Evolutionary conservation across 306 rosid species (phyloP), one percentile per base, ranked within the genome.

Genomic region (Cucumis hystrix): DNA sequence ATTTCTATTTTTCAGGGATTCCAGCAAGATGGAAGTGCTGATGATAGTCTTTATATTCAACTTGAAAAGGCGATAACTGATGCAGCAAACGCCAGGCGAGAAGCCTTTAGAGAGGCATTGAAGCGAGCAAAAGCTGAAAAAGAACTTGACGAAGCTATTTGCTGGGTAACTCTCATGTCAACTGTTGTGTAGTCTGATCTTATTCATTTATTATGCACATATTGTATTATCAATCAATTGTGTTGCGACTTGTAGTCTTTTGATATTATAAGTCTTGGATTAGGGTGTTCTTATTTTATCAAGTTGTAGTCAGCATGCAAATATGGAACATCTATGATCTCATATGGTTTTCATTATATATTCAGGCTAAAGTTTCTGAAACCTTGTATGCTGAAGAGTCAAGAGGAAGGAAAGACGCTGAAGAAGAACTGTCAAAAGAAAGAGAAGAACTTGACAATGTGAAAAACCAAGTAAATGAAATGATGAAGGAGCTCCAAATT

Each of bases 71-170:
- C 86, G 2, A 86, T 86, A 85, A 72, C 84, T 15, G 97, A 92
- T 88, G 91, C 96, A 69, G 87, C 80, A 76, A 86, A 82, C 64
- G 93, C 92, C 45, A 89, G 78, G 79, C 75, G 70, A 47, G 89
- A 86, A 43, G 93, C 87, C 25, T 90, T 79, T 85, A 81, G 82
- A 52, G 97, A 90, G 87, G 79, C 85, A 70, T 4, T 82, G 73
- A 84, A 83, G 80, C 90, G 93, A 57, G 86, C 83, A 20, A 89
- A 83, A 80, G 92, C 97, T 74, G 93, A 95, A 87, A 92, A 84
- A 66, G 88, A 89, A 65, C 90, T 87, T 80, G 76, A 85, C 60
- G 86, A 88, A 64, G 84, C 90, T 74, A 82, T 88, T 37, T 76
- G 86, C 72, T 85, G 79, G 93, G 99, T 95, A 90, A 79, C 4